These are phyloP conservation scores for Triticum urartu DNA, from an alignment of 176 grass and related monocot species.

Conservation along the genomic window DNA sequence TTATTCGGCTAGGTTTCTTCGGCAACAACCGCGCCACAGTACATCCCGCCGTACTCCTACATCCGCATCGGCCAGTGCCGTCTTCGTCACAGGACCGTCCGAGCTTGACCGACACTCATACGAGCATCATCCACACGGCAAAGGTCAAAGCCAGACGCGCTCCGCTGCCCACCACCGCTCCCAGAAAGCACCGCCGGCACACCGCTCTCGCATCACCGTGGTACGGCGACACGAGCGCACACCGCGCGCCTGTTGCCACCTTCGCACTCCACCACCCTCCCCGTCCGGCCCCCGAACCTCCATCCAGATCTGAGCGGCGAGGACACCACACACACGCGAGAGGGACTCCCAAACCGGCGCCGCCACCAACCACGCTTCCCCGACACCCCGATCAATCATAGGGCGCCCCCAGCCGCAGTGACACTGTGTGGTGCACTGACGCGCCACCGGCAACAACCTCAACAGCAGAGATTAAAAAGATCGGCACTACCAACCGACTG, in stretches of 20 bases:
- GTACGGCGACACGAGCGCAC: neutral
- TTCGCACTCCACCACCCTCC: conserved; percentile 36
- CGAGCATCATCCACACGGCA: neutral
- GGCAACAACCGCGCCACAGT: too few relatives aligned
- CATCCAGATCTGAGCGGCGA: conserved; percentile 46
- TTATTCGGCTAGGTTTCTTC: too few relatives aligned
- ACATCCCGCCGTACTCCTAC: neutral
- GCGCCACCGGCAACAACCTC: neutral
- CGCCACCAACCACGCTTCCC: conserved; percentile 32
- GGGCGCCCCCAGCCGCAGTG: conserved; percentile 22
- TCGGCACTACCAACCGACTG: conserved; percentile 37
- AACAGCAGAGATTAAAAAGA: neutral
- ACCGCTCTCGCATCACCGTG: neutral
- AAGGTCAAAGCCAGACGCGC: neutral
- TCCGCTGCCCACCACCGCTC: neutral
- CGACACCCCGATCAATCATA: conserved; percentile 34
- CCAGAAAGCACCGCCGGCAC: neutral
- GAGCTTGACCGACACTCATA: neutral
- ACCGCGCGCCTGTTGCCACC: neutral
- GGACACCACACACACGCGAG: neutral
- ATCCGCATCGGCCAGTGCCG: neutral
- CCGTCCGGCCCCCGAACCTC: neutral
- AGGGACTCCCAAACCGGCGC: conserved; percentile 42
- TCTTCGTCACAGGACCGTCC: neutral
- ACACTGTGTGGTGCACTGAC: conserved; percentile 21